A percentile compares a stretch with the other conserved stretches of the same genome.
Conservation (phyloP, 2,329 filamentous ascomycete species). For the Colletotrichum sublineola region DNA sequence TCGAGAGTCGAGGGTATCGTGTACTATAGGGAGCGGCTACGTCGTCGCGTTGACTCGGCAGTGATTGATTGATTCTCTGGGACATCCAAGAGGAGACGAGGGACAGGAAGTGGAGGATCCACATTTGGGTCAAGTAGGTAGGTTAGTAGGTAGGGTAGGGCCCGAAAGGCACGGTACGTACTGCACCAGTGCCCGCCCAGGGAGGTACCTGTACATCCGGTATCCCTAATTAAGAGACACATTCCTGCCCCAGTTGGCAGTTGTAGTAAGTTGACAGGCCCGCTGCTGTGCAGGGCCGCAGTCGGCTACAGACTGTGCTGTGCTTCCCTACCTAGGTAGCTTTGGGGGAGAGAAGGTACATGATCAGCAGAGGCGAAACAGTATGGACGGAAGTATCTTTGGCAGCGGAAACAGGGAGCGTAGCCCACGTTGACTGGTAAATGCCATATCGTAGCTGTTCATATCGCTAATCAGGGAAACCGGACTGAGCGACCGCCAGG, state of each 20-base stretch:
- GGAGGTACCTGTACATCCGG: too few species aligned
- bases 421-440: neutral
- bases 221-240: too few species aligned
- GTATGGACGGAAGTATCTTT: neutral
- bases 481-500: conserved; percentile 32
- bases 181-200: neutral
- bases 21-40: conserved; percentile 9
- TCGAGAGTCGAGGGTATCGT: conserved; percentile 31
- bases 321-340: too few species aligned
- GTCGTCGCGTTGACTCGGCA: conserved; percentile 36
- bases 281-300: neutral
- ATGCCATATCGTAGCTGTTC: conserved; percentile 9
- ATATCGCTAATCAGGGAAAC: conserved; percentile 36
- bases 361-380: neutral
- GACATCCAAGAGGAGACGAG: conserved; percentile 28
- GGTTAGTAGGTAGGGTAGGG: neutral
- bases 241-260: neutral
- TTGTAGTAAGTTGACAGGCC: conserved; percentile 5
- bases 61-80: conserved; percentile 21
- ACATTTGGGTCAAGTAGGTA: conserved; percentile 9
- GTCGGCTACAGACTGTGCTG: neutral
- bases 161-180: neutral
- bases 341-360: conserved; percentile 11
- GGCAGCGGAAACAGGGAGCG: neutral
- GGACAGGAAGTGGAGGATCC: conserved; percentile 17